Percentiles rank a stretch among this genome's conserved stretches.
Evolutionary conservation across 2,329 filamentous ascomycete genomes (phyloP).

Genomic region (Chaetomium sp.): DNA sequence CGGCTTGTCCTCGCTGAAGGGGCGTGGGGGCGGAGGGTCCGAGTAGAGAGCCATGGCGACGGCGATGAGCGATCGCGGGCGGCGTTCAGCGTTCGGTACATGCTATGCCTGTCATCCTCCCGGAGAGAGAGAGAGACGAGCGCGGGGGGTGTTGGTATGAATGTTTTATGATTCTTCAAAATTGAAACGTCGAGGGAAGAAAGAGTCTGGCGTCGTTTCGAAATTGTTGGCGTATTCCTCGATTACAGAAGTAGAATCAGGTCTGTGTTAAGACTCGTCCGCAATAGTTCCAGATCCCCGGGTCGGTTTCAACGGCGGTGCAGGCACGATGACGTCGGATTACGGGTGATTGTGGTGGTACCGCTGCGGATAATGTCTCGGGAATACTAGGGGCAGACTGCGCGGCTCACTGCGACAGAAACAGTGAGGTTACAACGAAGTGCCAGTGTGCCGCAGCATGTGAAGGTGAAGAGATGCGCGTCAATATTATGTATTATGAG

Average conservation of each 20-base stretch:
- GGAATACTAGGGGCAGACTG: conserved; percentile 14
- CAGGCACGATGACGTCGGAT: conserved; percentile 17
- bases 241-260: too few species aligned
- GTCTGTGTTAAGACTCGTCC: not conserved
- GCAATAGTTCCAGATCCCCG: not conserved
- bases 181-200: too few species aligned
- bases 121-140: conserved; percentile 44
- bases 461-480: not conserved
- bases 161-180: too few species aligned
- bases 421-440: conserved; percentile 10
- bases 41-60: conserved; percentile 50
- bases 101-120: conserved; percentile 55
- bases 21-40: conserved; percentile 41
- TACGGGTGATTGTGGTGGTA: conserved; percentile 6
- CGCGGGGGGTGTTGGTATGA: conserved; percentile 34
- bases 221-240: too few species aligned
- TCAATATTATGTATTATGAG: not conserved
- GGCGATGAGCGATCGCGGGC: not conserved
- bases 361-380: conserved; percentile 9
- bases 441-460: conserved; percentile 5
- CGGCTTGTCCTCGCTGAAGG: conserved; percentile 64
- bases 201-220: too few species aligned
- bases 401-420: conserved; percentile 8
- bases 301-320: not conserved
- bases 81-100: conserved; percentile 10